Evolutionary conservation across 1,139 yeast genomes (phyloP), one percentile per base, ranked within the genome.

Genomic region (Saccharomyces hybrid): DNA sequence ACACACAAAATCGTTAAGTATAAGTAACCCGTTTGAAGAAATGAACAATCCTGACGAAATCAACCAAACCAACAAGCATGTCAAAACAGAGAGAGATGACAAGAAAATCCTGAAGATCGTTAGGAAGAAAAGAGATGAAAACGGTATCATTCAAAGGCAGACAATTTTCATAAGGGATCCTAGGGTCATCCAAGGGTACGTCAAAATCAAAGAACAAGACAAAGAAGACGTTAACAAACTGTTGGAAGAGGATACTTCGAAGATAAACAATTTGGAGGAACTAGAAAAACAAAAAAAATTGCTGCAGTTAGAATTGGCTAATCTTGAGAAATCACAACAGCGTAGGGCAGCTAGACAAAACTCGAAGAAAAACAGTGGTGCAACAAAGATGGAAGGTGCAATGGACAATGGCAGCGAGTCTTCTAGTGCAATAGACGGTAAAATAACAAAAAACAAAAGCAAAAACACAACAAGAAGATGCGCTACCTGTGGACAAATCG

Each of bases 401-500:
- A 16, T 23, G 26, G 38, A 13, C 23, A 27, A 27, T 47, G 48
- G 20, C 6, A 46, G 20, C 48, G 31, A 26, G 11, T 28, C 7
- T 87, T 86, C 7, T 4, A 4, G 42, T 16, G 23, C 11, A 16
- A 16, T 16, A 7, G 42, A 38, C 23, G 42, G 42, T 38, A 38
- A 38, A 38, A 38, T 16, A 38, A 38, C 42, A 5, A 38, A 16
- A 38, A 46, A n/a, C 28, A 47, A 47, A 16, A 25, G 38, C 16
- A 88, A 88, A 66, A 83, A 90, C 54, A 88, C 88, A 1, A 84
- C 88, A 6, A 77, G 98, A 67, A 80, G 89, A 65, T 93, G 98
- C 73, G 90, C 95, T 4, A 86, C 95, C 1, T 93, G 98, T 77
- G 98, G 98, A 28, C 95, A 93, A 3, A 79, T 87, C 63, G 99